Percentiles rank a stretch among this genome's conserved stretches.
Conservation (phyloP, 257 asterid species). For the Prunella vulgaris region DNA sequence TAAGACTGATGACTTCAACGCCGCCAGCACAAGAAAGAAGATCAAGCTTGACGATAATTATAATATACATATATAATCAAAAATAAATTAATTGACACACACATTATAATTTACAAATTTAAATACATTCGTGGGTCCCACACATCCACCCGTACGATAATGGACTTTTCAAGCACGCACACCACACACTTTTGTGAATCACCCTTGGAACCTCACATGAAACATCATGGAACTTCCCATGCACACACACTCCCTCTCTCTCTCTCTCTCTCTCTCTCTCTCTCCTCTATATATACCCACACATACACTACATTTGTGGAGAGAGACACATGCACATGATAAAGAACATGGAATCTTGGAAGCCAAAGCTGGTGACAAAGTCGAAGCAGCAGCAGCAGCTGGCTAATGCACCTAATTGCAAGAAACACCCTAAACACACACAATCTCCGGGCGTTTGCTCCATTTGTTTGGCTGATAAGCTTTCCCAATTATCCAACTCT, state of each 20-base stretch:
- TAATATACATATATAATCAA: background rate
- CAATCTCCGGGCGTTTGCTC: constrained; percentile 82
- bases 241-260: constrained; percentile 9
- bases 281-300: background rate
- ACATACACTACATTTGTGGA: background rate
- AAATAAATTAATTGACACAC: background rate
- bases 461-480: constrained; percentile 55
- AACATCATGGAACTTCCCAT: constrained; percentile 48
- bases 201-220: constrained; percentile 48
- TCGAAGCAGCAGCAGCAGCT: too few relatives aligned
- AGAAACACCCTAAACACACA: constrained; percentile 62
- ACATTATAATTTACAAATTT: background rate
- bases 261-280: background rate
- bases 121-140: background rate
- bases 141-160: constrained; percentile 33
- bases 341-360: constrained; percentile 37
- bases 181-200: constrained; percentile 28
- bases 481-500: constrained; percentile 18
- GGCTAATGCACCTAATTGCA: constrained; percentile 33
- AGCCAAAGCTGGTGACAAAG: constrained; percentile 10
- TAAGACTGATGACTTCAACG: constrained; percentile 26
- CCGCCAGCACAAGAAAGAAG: constrained; percentile 19
- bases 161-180: constrained; percentile 41
- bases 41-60: constrained; percentile 9
- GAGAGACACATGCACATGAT: too few relatives aligned